Base-by-base conservation (phyloP, 192 early-diverging fungal genomes). In the Backusella morwellensis region DNA sequence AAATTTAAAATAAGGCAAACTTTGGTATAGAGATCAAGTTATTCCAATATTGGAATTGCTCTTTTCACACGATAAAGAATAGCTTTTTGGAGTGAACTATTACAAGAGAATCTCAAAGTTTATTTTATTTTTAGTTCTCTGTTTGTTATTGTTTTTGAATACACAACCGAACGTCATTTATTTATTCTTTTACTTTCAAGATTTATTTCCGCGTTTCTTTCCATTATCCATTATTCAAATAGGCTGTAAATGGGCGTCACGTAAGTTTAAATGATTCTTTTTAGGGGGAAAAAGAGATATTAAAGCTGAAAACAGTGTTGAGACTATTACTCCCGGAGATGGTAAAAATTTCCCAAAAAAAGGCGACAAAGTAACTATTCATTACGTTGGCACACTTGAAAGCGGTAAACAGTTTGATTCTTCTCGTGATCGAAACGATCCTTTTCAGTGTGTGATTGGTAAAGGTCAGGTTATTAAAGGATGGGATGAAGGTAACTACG, bases 391-490 rank as follows among this genome's bases (percentile, higher is more conserved):
- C 52, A 77, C 78, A 42, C 82, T 95, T 29, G 82, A 83, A 68
- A 85, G 91, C 79, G 96, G 95, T 74, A 82, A 67, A 23, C 88
- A 92, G 82, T 99, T 99, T 75, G 98, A 99, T 82, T 95, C 93
- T 70, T 95, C 94, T 72, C 80, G 85, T 72, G 90, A 97, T 84
- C 95, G 96, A 78, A 86, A 88, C 29, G 72, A 92, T 77, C 96
- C 98, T 50, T 99, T 98, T 77, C 85, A 85, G 32, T 95, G 92
- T 85, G 86, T 84, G 56, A 98, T 99, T 77, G 98, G 98, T 78
- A 93, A 96, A 32, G 95, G 95, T 3, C 95, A 92, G 79, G 96
- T 99, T 75, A 99, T 99, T 83, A 83, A 87, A 71, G 95, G 87
- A 17, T 90, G 88, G 86, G 86, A 90, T 73, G 84, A 89, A 80